Evolutionary conservation across 352 stramenopile genomes (phyloP).

Genomic region (Globisporangium alternatum): DNA sequence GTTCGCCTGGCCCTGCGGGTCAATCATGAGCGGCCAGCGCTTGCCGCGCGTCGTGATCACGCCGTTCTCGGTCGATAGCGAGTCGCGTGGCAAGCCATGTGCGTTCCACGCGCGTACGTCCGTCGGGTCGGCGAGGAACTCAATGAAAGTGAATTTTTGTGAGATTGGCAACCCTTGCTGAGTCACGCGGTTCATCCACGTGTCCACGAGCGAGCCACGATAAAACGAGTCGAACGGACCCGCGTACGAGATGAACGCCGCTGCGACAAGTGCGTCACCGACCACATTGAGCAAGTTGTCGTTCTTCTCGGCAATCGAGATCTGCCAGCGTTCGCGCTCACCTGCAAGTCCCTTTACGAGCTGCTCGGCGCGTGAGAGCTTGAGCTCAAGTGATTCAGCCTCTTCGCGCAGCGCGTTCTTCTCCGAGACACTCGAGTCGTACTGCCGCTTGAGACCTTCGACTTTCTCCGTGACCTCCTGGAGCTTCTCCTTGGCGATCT

Average conservation of each 20-base stretch:
- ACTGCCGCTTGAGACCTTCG: constrained; percentile 87
- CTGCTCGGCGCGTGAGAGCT: constrained; percentile 92
- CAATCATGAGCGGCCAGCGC: constrained; percentile 97
- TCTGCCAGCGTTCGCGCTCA: constrained; percentile 93
- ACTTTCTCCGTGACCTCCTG: constrained; percentile 92
- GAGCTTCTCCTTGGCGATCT: constrained; percentile 87
- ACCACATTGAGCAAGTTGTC: constrained; percentile 86
- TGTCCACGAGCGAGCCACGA: constrained; percentile 74
- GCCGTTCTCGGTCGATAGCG: constrained; percentile 94
- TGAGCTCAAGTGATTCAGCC: constrained; percentile 89
- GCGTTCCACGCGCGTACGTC: constrained; percentile 95
- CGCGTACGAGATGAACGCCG: constrained; percentile 95
- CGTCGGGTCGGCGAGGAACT: constrained; percentile 91
- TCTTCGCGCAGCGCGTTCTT: constrained; percentile 93
- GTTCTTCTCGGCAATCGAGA: constrained; percentile 90
- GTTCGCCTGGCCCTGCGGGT: constrained; percentile 95
- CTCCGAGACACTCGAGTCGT: constrained; percentile 90
- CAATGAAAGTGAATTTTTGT: constrained; percentile 88
- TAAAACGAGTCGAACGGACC: constrained; percentile 94
- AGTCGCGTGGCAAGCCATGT: constrained; percentile 90
- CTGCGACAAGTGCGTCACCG: constrained; percentile 91
- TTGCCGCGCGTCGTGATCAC: constrained; percentile 94
- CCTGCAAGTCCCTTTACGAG: constrained; percentile 92
- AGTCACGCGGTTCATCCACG: constrained; percentile 89
- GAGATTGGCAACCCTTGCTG: constrained; percentile 85